Percentiles rank a stretch among this genome's conserved stretches.
Conservation (phyloP, 306 rosid species). For the Rosa lucieae region DNA sequence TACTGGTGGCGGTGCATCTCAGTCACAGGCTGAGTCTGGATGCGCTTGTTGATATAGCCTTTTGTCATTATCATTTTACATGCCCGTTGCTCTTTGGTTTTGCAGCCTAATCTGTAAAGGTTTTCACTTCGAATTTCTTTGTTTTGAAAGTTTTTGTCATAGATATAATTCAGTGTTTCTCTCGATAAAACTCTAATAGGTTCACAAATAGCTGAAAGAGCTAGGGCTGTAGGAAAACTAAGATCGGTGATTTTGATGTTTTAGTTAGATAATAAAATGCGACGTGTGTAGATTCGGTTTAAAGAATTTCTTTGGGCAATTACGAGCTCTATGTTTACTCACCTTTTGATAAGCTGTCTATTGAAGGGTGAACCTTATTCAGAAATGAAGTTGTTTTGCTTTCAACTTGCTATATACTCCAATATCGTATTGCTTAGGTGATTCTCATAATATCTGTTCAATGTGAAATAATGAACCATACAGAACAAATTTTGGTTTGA, state of each 20-base stretch:
- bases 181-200: conserved; percentile 1
- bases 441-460: background rate
- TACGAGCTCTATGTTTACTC: background rate
- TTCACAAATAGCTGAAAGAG: conserved; percentile 11
- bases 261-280: conserved; percentile 1
- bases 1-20: conserved; percentile 38
- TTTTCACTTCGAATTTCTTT: conserved; percentile 12
- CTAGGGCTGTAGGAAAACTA: conserved; percentile 13
- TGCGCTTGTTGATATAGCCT: conserved; percentile 54
- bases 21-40: conserved; percentile 56
- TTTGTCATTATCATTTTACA: background rate
- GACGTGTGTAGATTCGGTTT: background rate
- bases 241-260: background rate
- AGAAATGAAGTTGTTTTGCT: background rate
- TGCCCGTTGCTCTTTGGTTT: conserved; percentile 26
- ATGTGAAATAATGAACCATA: background rate
- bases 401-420: background rate
- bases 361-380: background rate
- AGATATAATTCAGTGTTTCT: background rate
- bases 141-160: background rate
- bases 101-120: conserved; percentile 34
- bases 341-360: background rate
- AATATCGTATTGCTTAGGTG: background rate
- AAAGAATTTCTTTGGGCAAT: background rate
- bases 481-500: too few relatives aligned